Base-by-base conservation (phyloP, 345 rosid genomes). In the Eucalyptus tenuipes region DNA sequence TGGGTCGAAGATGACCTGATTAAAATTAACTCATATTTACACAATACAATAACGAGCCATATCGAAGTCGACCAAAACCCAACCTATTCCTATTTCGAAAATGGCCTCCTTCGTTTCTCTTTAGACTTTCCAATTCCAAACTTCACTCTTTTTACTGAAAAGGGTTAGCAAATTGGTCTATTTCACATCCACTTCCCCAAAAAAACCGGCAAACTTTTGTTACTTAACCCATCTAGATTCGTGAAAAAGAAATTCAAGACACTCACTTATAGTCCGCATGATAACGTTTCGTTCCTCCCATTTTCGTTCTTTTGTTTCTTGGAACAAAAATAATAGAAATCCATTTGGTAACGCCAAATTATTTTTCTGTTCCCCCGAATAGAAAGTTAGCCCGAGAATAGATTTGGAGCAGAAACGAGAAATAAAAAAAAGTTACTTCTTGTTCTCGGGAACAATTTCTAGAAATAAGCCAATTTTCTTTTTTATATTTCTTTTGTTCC, bases 241-340 rank as follows among this genome's bases (percentile, higher is more conserved):
- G 3, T 2, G 20, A 75, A 75, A 6, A 10, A 20, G 4, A 40
- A 75, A 20, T 20, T 75, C 47, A 6, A 75, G 47, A 75, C 29
- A 3, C 5, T 1, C 29, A 20, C 7, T 3, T 75, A 0, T 25
- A n/a, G n/a, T n/a, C n/a, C n/a, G n/a, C n/a, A n/a, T n/a, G n/a
- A n/a, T n/a, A n/a, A n/a, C n/a, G n/a, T n/a, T n/a, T n/a, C n/a
- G n/a, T n/a, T n/a, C n/a, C n/a, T n/a, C n/a, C n/a, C n/a, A n/a
- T n/a, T n/a, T n/a, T n/a, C n/a, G n/a, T n/a, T n/a, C n/a, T n/a
- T n/a, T n/a, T n/a, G n/a, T n/a, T n/a, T n/a, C n/a, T n/a, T n/a
- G n/a, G n/a, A n/a, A n/a, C n/a, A n/a, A n/a, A n/a, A n/a, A n/a
- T n/a, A n/a, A n/a, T n/a, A n/a, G n/a, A n/a, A n/a, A n/a, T n/a